Evolutionary conservation across 768 basidiomycete species (phyloP).

Genomic region (Fomitopsis serialis): DNA sequence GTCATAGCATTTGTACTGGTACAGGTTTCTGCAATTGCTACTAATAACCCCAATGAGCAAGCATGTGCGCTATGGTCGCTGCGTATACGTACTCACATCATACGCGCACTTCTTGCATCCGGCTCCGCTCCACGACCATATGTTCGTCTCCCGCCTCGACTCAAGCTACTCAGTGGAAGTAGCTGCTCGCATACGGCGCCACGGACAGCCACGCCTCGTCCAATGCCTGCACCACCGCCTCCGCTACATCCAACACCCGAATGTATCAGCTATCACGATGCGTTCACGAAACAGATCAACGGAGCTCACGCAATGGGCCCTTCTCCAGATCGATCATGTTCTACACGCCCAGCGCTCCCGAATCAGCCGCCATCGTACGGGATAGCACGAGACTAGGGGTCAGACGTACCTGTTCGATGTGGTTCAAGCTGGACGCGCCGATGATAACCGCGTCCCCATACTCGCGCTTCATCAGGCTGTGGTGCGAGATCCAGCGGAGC

Average conservation of each 20-base stretch:
- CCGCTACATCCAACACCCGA: conserved; percentile 24
- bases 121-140: too few relatives aligned
- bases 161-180: conserved; percentile 6
- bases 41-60: too few relatives aligned
- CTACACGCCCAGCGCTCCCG: too few relatives aligned
- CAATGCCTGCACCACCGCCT: conserved; percentile 44
- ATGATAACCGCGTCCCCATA: conserved; percentile 50
- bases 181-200: conserved; percentile 30
- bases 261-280: background rate
- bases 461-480: conserved; percentile 42
- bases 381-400: background rate
- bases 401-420: conserved; percentile 43
- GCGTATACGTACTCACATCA: too few relatives aligned
- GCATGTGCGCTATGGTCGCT: too few relatives aligned
- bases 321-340: conserved; percentile 51
- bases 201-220: conserved; percentile 47
- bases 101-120: too few relatives aligned
- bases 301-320: conserved; percentile 30
- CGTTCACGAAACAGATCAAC: background rate
- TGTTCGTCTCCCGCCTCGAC: too few relatives aligned
- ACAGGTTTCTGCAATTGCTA: too few relatives aligned
- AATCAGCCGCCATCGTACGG: too few relatives aligned
- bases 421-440: conserved; percentile 53
- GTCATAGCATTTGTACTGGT: too few relatives aligned
- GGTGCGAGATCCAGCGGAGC: conserved; percentile 44